Evolutionary conservation across 495 filamentous ascomycete genomes (phyloP).

Genomic region (Aspergillus heteromorphus): DNA sequence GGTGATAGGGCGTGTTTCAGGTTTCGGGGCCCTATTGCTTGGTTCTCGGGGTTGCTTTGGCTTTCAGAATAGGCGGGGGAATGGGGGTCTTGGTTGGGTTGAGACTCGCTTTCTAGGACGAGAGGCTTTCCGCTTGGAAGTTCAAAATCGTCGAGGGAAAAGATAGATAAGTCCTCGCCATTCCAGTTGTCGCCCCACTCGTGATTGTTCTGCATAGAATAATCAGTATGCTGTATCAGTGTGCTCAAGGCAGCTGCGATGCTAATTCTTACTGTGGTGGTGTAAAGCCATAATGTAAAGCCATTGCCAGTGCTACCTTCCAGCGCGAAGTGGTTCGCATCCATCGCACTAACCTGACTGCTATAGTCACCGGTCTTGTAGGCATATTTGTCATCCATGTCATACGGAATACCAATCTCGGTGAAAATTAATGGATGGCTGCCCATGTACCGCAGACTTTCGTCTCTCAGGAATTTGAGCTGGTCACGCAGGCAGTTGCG

Average conservation of each 20-base stretch:
- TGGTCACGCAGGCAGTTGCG: conserved; percentile 92
- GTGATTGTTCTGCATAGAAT: conserved; percentile 67
- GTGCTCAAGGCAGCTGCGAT: neutral
- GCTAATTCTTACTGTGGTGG: conserved; percentile 51
- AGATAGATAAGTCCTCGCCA: conserved; percentile 91
- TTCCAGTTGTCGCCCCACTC: conserved; percentile 95
- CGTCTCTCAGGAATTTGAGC: conserved; percentile 77
- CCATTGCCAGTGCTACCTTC: conserved; percentile 77
- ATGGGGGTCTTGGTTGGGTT: conserved; percentile 39
- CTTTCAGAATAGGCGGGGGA: conserved; percentile 57
- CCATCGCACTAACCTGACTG: conserved; percentile 89
- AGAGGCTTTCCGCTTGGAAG: conserved; percentile 41
- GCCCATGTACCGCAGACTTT: conserved; percentile 88
- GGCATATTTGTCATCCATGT: conserved; percentile 94
- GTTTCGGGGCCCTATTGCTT: conserved; percentile 59
- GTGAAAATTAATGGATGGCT: conserved; percentile 86
- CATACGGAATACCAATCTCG: conserved; percentile 96
- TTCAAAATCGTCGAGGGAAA: conserved; percentile 71
- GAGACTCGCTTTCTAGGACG: conserved; percentile 20
- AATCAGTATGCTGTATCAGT: neutral
- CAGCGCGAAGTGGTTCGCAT: conserved; percentile 91
- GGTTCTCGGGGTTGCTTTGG: conserved; percentile 49
- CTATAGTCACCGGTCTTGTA: conserved; percentile 97
- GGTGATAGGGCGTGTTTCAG: conserved; percentile 67
- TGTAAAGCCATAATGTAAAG: conserved; percentile 87